Conservation (phyloP, 139 green algal species). For the Coccomyxa sp. region DNA sequence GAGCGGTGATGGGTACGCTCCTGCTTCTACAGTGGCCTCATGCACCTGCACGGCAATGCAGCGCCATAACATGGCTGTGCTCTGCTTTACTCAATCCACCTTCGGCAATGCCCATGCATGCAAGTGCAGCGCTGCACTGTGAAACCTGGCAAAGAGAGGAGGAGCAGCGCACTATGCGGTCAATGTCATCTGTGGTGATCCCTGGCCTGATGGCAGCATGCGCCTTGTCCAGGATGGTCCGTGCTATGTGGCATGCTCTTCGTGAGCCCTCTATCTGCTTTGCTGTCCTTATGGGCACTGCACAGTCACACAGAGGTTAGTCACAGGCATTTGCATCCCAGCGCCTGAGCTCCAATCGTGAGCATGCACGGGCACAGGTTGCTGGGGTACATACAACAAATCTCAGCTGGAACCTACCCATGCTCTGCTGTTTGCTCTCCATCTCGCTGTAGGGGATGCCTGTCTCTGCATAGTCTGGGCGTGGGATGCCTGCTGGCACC, state of each 20-base stretch:
- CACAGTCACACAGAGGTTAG: slow-evolving; percentile 1
- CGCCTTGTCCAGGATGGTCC: slow-evolving; percentile 80
- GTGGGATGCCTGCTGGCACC: slow-evolving; percentile 66
- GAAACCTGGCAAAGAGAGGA: not conserved
- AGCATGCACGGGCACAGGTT: not conserved
- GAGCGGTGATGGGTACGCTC: slow-evolving; percentile 84
- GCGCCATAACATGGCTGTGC: too few species aligned
- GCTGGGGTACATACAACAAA: not conserved
- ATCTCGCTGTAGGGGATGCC: slow-evolving; percentile 67
- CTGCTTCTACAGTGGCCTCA: slow-evolving; percentile 68
- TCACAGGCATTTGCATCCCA: too few species aligned
- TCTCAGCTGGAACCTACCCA: slow-evolving; percentile 21
- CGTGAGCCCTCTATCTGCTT: slow-evolving; percentile 73
- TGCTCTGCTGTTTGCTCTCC: slow-evolving; percentile 67
- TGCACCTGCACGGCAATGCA: slow-evolving; percentile 63
- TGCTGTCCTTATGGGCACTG: slow-evolving; percentile 53
- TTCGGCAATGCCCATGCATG: not conserved
- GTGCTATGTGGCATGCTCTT: slow-evolving; percentile 59
- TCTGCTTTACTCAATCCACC: too few species aligned
- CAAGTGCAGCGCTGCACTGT: not conserved
- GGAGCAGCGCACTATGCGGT: slow-evolving; percentile 65
- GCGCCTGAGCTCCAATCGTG: not conserved
- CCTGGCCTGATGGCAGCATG: slow-evolving; percentile 64
- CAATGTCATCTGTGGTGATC: slow-evolving; percentile 94
- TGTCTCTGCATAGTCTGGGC: slow-evolving; percentile 59